Base-by-base conservation (phyloP, 1,284 basidiomycete species). In the Trametes sp. region DNA sequence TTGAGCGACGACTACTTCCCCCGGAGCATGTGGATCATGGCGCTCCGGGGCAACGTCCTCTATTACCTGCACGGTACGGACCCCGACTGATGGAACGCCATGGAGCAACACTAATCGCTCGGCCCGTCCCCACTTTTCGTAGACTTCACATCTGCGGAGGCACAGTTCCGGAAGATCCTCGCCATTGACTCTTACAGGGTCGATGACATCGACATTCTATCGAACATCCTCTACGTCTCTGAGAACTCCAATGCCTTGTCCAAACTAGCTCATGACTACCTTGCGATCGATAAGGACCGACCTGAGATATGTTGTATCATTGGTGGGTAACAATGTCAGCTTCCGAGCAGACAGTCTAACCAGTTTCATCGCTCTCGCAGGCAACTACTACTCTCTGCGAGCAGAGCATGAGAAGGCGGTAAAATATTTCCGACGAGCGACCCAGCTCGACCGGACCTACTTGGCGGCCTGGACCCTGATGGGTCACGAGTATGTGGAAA, bases 391-490 rank as follows among this genome's bases (percentile, higher is more conserved):
- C 80, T 98, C 96, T 26, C 83, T 96, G 21, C 88, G 95, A 29
- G 86, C 88, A 10, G 96, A 99, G 72, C 96, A 98, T 74, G 95
- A 95, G 72, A 97, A 97, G 75, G 96, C 98, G 0, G 92, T 98
- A 71, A 93, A 93, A 72, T 98, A 98, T 76, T 99, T 99, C 79
- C 87, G 92, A 68, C 87, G 96, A 61, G 96, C 97, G 10, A 93
- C 97, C 21, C 91, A 96, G 70, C 86, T 99, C 54, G 97, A 99
- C 77, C 86, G 93, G 65, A 95, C 94, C 6, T 99, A 96, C 77
- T 83, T 98, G 24, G 92, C 95, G 3, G 98, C 98, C 4, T 99
- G 98, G 98, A 98, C 97, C n/a, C 78, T 99, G 65, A 95, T 99
- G 90, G 98, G 98, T 0, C 98, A 99, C 76, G 98, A 98, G 76